Conservation (phyloP, 2,329 filamentous ascomycete species). For the Paracoccidioides brasiliensis region DNA sequence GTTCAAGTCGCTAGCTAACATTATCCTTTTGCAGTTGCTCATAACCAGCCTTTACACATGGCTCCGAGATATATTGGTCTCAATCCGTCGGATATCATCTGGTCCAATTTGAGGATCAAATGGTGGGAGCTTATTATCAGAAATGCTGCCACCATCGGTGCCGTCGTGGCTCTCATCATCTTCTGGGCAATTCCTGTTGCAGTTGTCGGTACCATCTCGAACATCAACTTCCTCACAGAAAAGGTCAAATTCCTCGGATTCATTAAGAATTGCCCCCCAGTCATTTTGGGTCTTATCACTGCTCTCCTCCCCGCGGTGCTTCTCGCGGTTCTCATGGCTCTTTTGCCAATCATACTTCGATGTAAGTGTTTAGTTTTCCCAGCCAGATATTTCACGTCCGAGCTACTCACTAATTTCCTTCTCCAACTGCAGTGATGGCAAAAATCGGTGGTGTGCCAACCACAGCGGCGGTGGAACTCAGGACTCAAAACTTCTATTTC, state of each 20-base stretch:
- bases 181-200: constrained; percentile 76
- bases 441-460: constrained; percentile 71
- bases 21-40: constrained; percentile 42
- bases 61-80: constrained; percentile 73
- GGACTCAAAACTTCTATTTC: constrained; percentile 85
- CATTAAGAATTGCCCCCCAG: constrained; percentile 54
- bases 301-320: constrained; percentile 71
- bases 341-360: constrained; percentile 72
- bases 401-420: constrained; percentile 5
- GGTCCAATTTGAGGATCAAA: constrained; percentile 68
- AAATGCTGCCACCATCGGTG: constrained; percentile 52
- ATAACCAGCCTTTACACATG: constrained; percentile 81
- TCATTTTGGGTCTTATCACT: constrained; percentile 70
- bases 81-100: constrained; percentile 68
- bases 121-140: constrained; percentile 78
- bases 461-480: constrained; percentile 66
- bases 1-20: constrained; percentile 4
- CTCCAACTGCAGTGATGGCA: constrained; percentile 48
- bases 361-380: constrained; percentile 32
- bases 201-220: constrained; percentile 73
- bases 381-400: neutral
- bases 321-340: constrained; percentile 70
- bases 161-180: constrained; percentile 64
- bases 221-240: constrained; percentile 56
- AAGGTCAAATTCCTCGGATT: constrained; percentile 57